Base-by-base conservation (phyloP, 495 filamentous ascomycete genomes). In the Hypomontagnella monticulosa region DNA sequence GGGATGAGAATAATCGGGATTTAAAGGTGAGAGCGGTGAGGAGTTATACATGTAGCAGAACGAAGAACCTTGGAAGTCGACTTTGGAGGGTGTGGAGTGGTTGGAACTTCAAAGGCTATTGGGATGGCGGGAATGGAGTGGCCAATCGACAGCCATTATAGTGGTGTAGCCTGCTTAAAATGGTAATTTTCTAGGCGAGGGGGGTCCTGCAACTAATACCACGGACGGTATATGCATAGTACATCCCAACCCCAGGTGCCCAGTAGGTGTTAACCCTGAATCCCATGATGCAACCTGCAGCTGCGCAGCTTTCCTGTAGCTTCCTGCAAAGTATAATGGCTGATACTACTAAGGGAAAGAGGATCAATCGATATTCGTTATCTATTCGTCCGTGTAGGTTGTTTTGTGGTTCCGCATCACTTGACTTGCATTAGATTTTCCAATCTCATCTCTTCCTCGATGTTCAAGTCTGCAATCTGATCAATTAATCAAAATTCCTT, bases 171-270 rank as follows among this genome's bases (percentile, higher is more conserved):
- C 34, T 59, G 49, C 66, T 61, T 9, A 54, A 68, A 55, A 55
- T 42, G 50, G 66, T 41, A 68, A 63, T 63, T 60, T 44, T 23
- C 30, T 62, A 62, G 46, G 64, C 58, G 57, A 62, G 53, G 46
- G 49, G 64, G 64, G 33, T 67, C 12, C 15, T 43, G 40, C 6
- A 15, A 14, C 15, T 15, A 7, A 14, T 16, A 18, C 5, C 11
- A 14, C 12, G 4, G n/a, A 23, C 51, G 60, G 33, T 52, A 48
- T 16, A 54, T 66, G 44, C 38, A 33, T 37, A 43, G 42, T 56
- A 50, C 51, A 20, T 56, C 46, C 4, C 23, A 36, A 51, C 18
- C 18, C 19, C 23, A 27, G 32, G 33, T 16, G 27, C 56, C n/a
- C n/a, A n/a, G n/a, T n/a, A n/a, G n/a, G n/a, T n/a, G n/a, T n/a